phyloP scores from a whole-genome alignment of 768 basidiomycete species.

The Trametes maxima region DNA sequence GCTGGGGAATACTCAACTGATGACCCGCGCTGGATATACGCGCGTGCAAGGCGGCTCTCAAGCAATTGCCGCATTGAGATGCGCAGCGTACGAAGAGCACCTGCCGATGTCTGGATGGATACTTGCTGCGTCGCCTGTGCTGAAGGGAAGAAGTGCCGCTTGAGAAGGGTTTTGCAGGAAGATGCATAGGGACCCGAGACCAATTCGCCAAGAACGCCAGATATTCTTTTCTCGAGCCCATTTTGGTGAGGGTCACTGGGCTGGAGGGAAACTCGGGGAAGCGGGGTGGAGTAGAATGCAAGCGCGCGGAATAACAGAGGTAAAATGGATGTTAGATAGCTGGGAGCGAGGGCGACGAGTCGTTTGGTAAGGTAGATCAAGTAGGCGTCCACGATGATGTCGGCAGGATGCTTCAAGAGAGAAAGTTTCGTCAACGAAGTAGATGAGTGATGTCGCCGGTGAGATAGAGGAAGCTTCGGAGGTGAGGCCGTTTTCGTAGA shows the following conservation, averaged over 20 bases:
- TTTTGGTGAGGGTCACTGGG: conserved; percentile 37
- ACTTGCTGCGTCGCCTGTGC: conserved; percentile 20
- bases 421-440: conserved; percentile 46
- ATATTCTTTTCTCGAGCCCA: conserved; percentile 55
- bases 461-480: conserved; percentile 36
- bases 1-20: conserved; percentile 57
- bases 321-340: conserved; percentile 57
- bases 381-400: conserved; percentile 64
- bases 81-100: conserved; percentile 54
- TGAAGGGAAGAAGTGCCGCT: conserved; percentile 57
- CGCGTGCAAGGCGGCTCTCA: conserved; percentile 61
- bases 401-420: conserved; percentile 53
- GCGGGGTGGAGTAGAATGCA: conserved; percentile 63
- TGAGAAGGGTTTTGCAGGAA: conserved; percentile 64
- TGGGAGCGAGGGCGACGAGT: conserved; percentile 58
- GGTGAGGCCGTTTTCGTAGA: conserved; percentile 34
- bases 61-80: conserved; percentile 65
- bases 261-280: conserved; percentile 67
- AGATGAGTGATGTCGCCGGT: conserved; percentile 66
- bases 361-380: conserved; percentile 64
- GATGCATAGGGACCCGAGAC: conserved; percentile 68
- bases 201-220: conserved; percentile 56
- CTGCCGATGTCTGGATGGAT: conserved; percentile 32
- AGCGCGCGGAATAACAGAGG: conserved; percentile 74
- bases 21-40: conserved; percentile 60